Percentiles rank a stretch among this genome's conserved stretches.
Evolutionary conservation across 345 rosid species (phyloP).

Genomic region (Aethionema arabicum): DNA sequence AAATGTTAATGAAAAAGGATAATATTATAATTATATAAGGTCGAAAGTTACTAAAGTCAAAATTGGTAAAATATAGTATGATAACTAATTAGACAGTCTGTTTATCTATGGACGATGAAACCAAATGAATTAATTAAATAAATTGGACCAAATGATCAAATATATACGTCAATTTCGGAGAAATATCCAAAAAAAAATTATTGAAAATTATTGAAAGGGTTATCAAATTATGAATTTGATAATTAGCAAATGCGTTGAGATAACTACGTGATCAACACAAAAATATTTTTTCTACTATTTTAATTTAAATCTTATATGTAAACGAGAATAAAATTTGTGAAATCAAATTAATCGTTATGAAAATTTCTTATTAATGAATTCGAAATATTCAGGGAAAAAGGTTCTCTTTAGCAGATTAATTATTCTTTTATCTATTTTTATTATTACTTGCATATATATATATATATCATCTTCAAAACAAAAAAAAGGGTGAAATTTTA

Average conservation of each 20-base stretch:
- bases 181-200: neutral
- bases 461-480: too few relatives aligned
- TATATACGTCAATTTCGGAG: neutral
- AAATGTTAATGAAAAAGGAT: neutral
- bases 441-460: too few relatives aligned
- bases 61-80: slow-evolving; percentile 3
- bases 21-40: neutral
- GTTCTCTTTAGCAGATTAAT: too few relatives aligned
- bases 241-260: neutral
- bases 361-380: too few relatives aligned
- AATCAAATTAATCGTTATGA: too few relatives aligned
- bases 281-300: too few relatives aligned
- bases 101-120: slow-evolving; percentile 21
- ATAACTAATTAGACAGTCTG: slow-evolving; percentile 25
- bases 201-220: neutral
- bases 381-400: too few relatives aligned
- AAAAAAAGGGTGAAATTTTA: too few relatives aligned
- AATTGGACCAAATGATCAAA: neutral
- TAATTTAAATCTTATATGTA: too few relatives aligned
- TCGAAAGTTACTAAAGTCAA: slow-evolving; percentile 16
- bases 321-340: too few relatives aligned
- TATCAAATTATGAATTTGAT: neutral
- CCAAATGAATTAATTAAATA: slow-evolving; percentile 14
- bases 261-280: too few relatives aligned
- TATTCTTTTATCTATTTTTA: too few relatives aligned